Percentiles rank a stretch among this genome's conserved stretches.
Evolutionary conservation across 176 grass and related monocot genomes (phyloP).

Genomic region (Eragrostis curvula): DNA sequence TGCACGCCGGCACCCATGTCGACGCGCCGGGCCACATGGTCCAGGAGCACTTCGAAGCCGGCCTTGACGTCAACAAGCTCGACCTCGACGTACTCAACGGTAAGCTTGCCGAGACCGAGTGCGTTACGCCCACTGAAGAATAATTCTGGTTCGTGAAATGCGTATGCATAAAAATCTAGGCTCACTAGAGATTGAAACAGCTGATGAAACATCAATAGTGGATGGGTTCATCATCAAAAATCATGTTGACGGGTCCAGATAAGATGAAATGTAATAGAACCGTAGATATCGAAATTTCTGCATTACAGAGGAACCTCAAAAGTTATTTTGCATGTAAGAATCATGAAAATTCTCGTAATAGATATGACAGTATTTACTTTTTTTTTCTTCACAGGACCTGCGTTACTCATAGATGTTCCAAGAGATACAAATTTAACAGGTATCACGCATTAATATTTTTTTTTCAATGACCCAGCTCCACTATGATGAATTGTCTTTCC

Average conservation of each 20-base stretch:
- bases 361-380: neutral
- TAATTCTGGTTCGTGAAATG: no score
- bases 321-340: neutral
- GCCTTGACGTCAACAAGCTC: constrained; percentile 73
- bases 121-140: no score
- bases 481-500: no score
- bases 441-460: no score
- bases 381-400: constrained; percentile 60
- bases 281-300: no score
- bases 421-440: constrained; percentile 93
- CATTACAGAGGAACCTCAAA: neutral
- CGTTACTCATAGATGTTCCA: constrained; percentile 87
- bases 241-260: no score
- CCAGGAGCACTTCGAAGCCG: constrained; percentile 62
- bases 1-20: constrained; percentile 74
- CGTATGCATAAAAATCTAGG: no score
- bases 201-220: no score
- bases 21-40: constrained; percentile 70
- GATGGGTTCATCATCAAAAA: no score
- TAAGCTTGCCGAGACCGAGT: constrained; percentile 37
- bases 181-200: no score
- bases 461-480: no score
- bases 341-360: neutral
- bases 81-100: constrained; percentile 82
- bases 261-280: no score